Evolutionary conservation across 2,329 filamentous ascomycete species (phyloP), one percentile per base, ranked within the genome.

Genomic region (Arachnopeziza araneosa): DNA sequence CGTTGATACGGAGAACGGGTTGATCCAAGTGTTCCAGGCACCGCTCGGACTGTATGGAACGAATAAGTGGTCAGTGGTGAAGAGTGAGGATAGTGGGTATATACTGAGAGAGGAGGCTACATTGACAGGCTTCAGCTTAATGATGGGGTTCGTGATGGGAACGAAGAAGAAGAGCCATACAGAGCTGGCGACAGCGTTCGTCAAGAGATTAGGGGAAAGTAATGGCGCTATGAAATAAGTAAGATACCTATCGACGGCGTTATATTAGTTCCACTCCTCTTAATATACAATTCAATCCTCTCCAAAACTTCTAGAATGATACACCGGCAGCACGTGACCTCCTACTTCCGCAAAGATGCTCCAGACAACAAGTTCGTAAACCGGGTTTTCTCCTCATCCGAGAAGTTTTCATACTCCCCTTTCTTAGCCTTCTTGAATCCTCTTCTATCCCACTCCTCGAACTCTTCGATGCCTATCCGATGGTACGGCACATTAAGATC

Each of bases 351-450:
- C 52, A 64, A 22, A 23, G 30, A 53, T 50, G 50, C 49, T 32
- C 58, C 54, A 30, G 7, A 24, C 30, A 56, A 12, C 53, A 64
- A 32, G 7, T 57, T 61, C 57, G 32, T 14, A 23, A 61, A 55
- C 24, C 63, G 56, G 1, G 59, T 51, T 6, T 12, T 60, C 52
- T 66, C 56, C 17, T 55, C 60, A 21, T 55, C 14, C 2, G 64
- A 24, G 14, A 32, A 24, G 23, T 59, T 60, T 26, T 57, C 49
- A 59, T 65, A 64, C 19, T 65, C 64, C 2, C 64, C 63, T 23
- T 54, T 65, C 55, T 52, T 61, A n/a, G 60, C 63, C 30, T 63
- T 64, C 51, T 50, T 52, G 32, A 63, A 65, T 2, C 64, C 63
- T 53, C 26, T 61, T 51, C 56, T 63, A 19, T 65, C 61, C 61